phyloP scores from a whole-genome alignment of 306 rosid genomes.

The Quercus aquifolioides region DNA sequence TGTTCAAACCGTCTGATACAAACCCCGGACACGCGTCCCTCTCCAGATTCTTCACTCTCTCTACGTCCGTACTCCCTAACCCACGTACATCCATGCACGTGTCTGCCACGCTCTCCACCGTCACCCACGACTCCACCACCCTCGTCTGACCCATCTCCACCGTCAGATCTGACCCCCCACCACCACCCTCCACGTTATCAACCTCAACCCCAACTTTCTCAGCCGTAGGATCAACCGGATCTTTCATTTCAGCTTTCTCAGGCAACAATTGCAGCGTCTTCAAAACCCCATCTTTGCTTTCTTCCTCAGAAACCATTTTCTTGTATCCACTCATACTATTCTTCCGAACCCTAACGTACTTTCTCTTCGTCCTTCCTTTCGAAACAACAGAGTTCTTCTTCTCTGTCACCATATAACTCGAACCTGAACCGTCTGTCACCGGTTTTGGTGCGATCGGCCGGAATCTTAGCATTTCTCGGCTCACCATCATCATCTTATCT shows the following conservation, averaged over 20 bases:
- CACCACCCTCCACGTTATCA: background rate
- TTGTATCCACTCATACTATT: conserved; percentile 19
- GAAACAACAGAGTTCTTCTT: conserved; percentile 10
- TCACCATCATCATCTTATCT: conserved; percentile 29
- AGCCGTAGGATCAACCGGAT: conserved; percentile 14
- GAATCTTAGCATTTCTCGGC: conserved; percentile 57
- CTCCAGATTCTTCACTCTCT: conserved; percentile 55
- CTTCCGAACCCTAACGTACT: conserved; percentile 59
- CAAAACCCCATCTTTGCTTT: background rate
- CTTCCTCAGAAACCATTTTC: conserved; percentile 6
- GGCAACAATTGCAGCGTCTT: conserved; percentile 51
- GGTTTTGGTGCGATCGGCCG: conserved; percentile 83
- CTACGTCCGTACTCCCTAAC: conserved; percentile 59
- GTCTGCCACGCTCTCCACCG: conserved; percentile 84
- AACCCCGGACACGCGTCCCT: conserved; percentile 91
- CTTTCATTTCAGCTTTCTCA: conserved; percentile 21
- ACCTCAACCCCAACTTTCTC: conserved; percentile 9
- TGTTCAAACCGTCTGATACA: conserved; percentile 51
- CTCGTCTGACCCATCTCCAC: background rate
- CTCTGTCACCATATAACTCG: background rate
- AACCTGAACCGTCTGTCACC: conserved; percentile 2
- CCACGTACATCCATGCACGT: conserved; percentile 61
- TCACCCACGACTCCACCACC: conserved; percentile 55
- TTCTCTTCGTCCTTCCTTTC: conserved; percentile 47
- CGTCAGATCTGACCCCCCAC: background rate